Percentiles rank a stretch among this genome's conserved stretches.
phyloP scores from a whole-genome alignment of 768 basidiomycete species.

The Collybia sordida region DNA sequence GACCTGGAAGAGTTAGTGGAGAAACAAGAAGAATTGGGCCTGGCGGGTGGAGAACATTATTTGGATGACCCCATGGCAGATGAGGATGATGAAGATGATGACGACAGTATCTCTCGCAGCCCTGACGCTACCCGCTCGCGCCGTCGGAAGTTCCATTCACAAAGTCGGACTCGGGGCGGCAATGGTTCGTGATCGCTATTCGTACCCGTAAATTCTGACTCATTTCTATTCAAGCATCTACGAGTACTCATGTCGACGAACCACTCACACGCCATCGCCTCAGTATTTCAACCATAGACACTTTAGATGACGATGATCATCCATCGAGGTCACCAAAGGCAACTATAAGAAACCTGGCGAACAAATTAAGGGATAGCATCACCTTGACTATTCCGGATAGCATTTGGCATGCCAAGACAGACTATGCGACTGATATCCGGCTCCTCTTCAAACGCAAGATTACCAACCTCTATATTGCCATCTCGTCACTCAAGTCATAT shows the following conservation, averaged over 20 bases:
- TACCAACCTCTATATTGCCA: conserved; percentile 74
- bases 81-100: conserved; percentile 55
- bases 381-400: conserved; percentile 41
- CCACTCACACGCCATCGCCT: conserved; percentile 24
- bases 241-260: conserved; percentile 2
- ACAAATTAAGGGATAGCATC: conserved; percentile 52
- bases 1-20: conserved; percentile 57
- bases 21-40: conserved; percentile 60
- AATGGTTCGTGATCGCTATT: conserved; percentile 2
- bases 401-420: conserved; percentile 79
- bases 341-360: conserved; percentile 40
- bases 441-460: conserved; percentile 89
- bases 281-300: conserved; percentile 55
- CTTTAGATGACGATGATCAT: conserved; percentile 7
- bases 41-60: conserved; percentile 50
- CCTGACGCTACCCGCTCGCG: conserved; percentile 27
- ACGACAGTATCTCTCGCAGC: conserved; percentile 39
- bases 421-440: conserved; percentile 81
- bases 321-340: conserved; percentile 3
- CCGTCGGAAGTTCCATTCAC: conserved; percentile 33
- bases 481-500: conserved; percentile 79
- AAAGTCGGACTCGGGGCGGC: conserved; percentile 14
- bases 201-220: neutral
- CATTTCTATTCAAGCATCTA: neutral
- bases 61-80: conserved; percentile 60